Evolutionary conservation across 768 basidiomycete species (phyloP), one percentile per base, ranked within the genome.

Genomic region (Tylopilus vinaceipallidus): DNA sequence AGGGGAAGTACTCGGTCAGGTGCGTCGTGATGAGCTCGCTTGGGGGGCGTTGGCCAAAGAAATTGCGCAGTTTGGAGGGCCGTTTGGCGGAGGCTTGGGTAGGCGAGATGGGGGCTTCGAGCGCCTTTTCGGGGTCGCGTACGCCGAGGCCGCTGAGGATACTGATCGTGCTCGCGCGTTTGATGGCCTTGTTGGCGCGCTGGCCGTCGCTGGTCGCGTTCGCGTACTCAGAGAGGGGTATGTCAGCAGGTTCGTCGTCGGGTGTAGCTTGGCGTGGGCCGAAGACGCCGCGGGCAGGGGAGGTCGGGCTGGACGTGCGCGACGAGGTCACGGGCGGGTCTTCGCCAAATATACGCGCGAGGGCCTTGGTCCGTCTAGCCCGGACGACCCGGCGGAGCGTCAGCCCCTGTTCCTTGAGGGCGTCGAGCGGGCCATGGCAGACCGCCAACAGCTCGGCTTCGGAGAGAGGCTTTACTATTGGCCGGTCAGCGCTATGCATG

Each of bases 11-110:
- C 53, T 97, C 95, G 17, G 88, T 84, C 43, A 98, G 70, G 64
- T 98, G 95, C 7, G 77, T 95, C 22, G 95, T 91, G 73, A 98
- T 98, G 54, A 98, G 83, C 68, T 98, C 97, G 71, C 89, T 92
- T 0, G 97, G 95, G 0, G 97, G 97, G 34, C 97, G 88, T 62
- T 98, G 97, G 14, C 95, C 97, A 59, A 98, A 95, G 76, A 98
- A 99, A 75, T 93, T 94, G 69, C 89, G 89, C 40, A 94, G 66
- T 62, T 91, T 94, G 19, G 81, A 80, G 4, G 84, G 80, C 9
- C 76, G 72, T 58, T 80, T 69, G 32, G 53, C 14, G 3, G 63
- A 33, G 8, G 56, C 41, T 22, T 61, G 59, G 0, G 77, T 74
- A 6, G 82, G 78, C 0, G 82, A 82, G 10, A 79, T 75, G 8